Base-by-base conservation (phyloP, 176 grass and related monocot genomes). In the Areca catechu region DNA sequence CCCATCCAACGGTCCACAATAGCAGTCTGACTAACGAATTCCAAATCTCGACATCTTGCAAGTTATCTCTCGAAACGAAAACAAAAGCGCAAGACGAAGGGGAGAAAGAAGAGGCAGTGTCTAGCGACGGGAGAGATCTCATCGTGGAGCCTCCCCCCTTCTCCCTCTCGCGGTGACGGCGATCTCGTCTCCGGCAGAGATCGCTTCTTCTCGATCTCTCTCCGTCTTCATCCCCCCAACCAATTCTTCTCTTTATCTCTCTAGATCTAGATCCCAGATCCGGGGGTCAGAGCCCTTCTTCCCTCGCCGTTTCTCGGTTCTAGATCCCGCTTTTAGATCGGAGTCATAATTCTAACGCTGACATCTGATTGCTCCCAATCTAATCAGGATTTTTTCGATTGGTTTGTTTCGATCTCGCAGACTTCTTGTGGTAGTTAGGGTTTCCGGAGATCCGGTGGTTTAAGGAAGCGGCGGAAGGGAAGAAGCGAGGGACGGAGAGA, bases 401-500 rank as follows among this genome's bases (percentile, higher is more conserved):
- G 34, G 9, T 43, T 43, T 43, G 5, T 43, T 43, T 43, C 34
- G 7, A 43, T 43, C 34, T 43, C 34, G 34, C 34, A 43, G 34
- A 12, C 34, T 43, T 43, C 34, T 43, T 43, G 34, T 12, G 34
- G 9, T 43, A 43, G 34, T 43, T 43, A 43, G 34, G 10, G 34
- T 43, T 43, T 43, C 34, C 34, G 9, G 34, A 43, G 34, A 43
- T 43, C 34, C 10, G 34, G 7, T 43, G 34, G 9, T 12, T 43
- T 43, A 43, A 43, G 34, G 57, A 60, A 7, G 16, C 22, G 27
- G 6, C 14, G 1, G 17, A 17, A 16, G 16, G 15, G 24, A 28
- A 16, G 23, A 60, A 28, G 16, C 57, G 14, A 43, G 34, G 2
- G 34, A 43, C 10, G 6, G 34, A 43, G 71, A 69, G 83, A 97